phyloP scores from a whole-genome alignment of 116 monocot species.

The Trichopus zeylanicus region DNA sequence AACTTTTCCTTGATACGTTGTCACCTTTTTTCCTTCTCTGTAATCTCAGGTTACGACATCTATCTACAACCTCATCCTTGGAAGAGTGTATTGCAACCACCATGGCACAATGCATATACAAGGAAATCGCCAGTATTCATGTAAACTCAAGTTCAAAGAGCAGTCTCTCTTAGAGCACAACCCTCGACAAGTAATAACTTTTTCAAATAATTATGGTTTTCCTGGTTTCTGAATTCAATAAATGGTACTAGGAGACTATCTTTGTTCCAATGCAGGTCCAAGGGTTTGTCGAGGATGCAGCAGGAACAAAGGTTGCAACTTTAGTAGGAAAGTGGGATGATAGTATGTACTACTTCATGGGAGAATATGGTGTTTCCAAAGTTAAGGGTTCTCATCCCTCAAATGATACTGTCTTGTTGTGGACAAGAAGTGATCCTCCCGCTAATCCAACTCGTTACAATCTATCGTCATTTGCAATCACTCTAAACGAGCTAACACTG shows the following conservation, averaged over 20 bases:
- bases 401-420: conserved; percentile 12
- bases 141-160: conserved; percentile 18
- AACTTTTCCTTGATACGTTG: not conserved
- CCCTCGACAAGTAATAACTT: conserved; percentile 7
- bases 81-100: conserved; percentile 13
- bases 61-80: conserved; percentile 17
- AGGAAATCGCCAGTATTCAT: conserved; percentile 14
- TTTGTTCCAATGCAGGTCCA: conserved; percentile 14
- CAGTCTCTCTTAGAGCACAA: conserved; percentile 13
- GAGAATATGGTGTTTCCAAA: conserved; percentile 11
- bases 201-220: not conserved
- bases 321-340: conserved; percentile 37
- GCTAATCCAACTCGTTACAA: conserved; percentile 25
- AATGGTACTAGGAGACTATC: not conserved
- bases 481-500: conserved; percentile 27
- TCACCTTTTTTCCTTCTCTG: not conserved
- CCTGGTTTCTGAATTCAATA: not conserved
- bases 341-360: conserved; percentile 23
- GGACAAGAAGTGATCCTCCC: conserved; percentile 26
- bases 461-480: conserved; percentile 25
- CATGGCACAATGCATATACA: conserved; percentile 14
- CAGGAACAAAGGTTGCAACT: conserved; percentile 18
- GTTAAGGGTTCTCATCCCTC: conserved; percentile 7
- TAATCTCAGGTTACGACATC: conserved; percentile 13
- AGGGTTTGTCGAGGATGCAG: conserved; percentile 19